Percentiles rank a stretch among this genome's conserved stretches.
Conservation (phyloP, 164 flowering plant species). For the Berberis vulgaris region DNA sequence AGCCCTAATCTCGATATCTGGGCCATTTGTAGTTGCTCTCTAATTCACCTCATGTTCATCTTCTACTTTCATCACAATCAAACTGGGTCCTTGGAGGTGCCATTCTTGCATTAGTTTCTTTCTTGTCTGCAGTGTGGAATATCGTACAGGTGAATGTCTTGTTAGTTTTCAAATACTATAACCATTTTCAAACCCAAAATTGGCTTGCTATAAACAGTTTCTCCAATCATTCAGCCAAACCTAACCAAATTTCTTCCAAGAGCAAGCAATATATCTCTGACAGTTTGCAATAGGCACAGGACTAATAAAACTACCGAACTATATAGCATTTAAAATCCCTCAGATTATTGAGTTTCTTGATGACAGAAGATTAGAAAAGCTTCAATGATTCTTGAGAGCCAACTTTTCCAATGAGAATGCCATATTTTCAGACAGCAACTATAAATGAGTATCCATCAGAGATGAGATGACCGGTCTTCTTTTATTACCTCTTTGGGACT, state of each 20-base stretch:
- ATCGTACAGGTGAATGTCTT: slow-evolving; percentile 16
- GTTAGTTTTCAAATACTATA: no score
- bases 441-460: slow-evolving; percentile 34
- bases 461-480: slow-evolving; percentile 26
- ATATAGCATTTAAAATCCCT: no score
- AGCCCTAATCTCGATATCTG: slow-evolving; percentile 30
- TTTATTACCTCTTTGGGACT: slow-evolving; percentile 36
- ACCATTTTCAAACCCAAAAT: not conserved
- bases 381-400: not conserved
- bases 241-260: no score
- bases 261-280: not conserved
- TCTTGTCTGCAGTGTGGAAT: slow-evolving; percentile 23
- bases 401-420: not conserved
- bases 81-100: slow-evolving; percentile 46
- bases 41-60: not conserved
- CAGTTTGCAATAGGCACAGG: no score
- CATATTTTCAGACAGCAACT: slow-evolving; percentile 27
- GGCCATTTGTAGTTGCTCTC: slow-evolving; percentile 33
- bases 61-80: not conserved
- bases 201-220: not conserved
- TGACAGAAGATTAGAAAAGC: no score
- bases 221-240: not conserved
- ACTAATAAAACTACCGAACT: no score
- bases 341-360: no score
- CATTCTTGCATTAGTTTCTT: slow-evolving; percentile 17